Percentiles rank a stretch among this genome's conserved stretches.
These are phyloP conservation scores for Moniliophthora roreri DNA, from an alignment of 1,284 basidiomycete species.

Conservation along the genomic window DNA sequence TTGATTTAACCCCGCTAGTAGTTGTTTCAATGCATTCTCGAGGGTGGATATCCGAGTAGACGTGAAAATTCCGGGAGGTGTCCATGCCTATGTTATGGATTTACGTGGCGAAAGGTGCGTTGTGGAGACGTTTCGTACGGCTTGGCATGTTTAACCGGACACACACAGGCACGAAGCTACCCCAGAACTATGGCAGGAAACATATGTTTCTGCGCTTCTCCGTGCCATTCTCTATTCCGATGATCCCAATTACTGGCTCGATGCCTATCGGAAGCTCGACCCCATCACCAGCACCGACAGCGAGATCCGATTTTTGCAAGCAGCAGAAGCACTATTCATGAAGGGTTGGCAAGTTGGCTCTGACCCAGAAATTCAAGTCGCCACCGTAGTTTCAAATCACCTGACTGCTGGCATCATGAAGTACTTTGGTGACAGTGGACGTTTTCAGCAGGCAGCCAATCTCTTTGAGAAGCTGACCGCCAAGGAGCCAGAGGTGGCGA, in stretches of 20 bases:
- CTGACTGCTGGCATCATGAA: conserved; percentile 94
- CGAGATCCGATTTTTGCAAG: conserved; percentile 89
- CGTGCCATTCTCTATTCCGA: conserved; percentile 95
- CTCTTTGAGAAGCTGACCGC: conserved; percentile 90
- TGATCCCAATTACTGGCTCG: conserved; percentile 88
- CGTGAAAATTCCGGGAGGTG: conserved; percentile 97
- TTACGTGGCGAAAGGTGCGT: conserved; percentile 88
- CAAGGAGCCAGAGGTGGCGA: conserved; percentile 88
- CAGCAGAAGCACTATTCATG: conserved; percentile 87
- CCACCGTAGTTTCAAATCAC: conserved; percentile 97
- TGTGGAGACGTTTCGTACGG: background rate
- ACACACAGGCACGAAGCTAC: conserved; percentile 82
- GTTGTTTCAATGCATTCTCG: conserved; percentile 98
- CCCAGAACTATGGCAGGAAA: conserved; percentile 94
- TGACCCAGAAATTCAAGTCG: conserved; percentile 98
- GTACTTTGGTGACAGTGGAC: conserved; percentile 92
- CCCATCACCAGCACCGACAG: conserved; percentile 90
- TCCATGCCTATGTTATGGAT: conserved; percentile 94
- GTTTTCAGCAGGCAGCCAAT: conserved; percentile 89
- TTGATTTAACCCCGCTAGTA: conserved; percentile 27
- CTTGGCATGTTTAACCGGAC: background rate
- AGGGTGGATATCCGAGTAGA: conserved; percentile 96
- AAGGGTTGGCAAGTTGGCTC: conserved; percentile 99
- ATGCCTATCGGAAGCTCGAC: conserved; percentile 94
- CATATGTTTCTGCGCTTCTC: conserved; percentile 91